A percentile compares a stretch with the other conserved stretches of the same genome.
Conservation (phyloP, 2,329 filamentous ascomycete genomes). For the Aschersonia sp. region DNA sequence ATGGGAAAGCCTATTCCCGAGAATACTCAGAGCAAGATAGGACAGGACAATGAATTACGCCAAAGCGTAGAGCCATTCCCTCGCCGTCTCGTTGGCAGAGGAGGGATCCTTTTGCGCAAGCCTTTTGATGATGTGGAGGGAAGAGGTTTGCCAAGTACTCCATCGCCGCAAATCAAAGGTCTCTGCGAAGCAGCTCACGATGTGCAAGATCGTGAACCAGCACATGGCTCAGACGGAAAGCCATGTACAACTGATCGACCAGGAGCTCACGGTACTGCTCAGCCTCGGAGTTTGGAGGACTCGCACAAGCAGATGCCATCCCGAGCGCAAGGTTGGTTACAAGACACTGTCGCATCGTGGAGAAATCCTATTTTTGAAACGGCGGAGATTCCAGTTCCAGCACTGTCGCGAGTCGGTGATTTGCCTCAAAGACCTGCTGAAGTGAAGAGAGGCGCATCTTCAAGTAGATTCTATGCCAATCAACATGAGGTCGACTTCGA, state of each 20-base stretch:
- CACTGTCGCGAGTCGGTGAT: slow-evolving; percentile 12
- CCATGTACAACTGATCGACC: not conserved
- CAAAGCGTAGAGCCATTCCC: not conserved
- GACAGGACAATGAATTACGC: not conserved
- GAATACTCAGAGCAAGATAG: not conserved
- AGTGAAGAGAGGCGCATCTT: slow-evolving; percentile 1
- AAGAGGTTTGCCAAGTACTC: not conserved
- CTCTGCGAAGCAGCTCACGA: no score
- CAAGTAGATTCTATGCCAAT: slow-evolving; percentile 3
- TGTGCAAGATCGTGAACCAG: no score
- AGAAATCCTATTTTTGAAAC: slow-evolving; percentile 60
- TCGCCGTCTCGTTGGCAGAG: slow-evolving; percentile 21
- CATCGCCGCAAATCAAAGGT: no score
- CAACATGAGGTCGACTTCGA: slow-evolving; percentile 14
- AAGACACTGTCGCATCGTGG: slow-evolving; percentile 49
- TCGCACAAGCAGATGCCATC: slow-evolving; percentile 3
- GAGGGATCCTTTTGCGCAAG: slow-evolving; percentile 25
- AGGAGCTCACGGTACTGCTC: not conserved
- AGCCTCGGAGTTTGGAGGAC: not conserved
- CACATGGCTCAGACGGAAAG: no score
- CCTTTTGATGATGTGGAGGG: slow-evolving; percentile 26
- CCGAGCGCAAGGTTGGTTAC: slow-evolving; percentile 37
- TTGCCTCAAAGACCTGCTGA: slow-evolving; percentile 1
- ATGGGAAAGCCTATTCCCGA: slow-evolving; percentile 9
- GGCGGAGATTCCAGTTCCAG: slow-evolving; percentile 29